Base-by-base conservation (phyloP, 495 filamentous ascomycete species). In the Lasiosphaeriaceae sp. region DNA sequence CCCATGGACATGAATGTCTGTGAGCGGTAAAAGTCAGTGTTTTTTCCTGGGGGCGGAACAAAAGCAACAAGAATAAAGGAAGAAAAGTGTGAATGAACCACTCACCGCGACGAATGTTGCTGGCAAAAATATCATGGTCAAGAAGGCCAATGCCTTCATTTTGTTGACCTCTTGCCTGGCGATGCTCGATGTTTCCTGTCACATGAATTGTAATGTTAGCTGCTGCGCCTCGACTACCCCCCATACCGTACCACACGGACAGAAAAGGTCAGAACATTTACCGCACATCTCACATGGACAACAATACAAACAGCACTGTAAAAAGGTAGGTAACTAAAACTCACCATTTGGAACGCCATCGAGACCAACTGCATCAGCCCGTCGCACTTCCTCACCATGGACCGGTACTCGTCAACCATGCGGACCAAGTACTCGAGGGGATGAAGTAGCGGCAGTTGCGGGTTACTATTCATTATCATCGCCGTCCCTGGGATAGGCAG, bases 331-430 rank as follows among this genome's bases (percentile, higher is more conserved):
- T 20, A 22, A 45, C 19, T 16, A 22, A 37, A 41, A n/a, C 55
- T 57, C n/a, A 51, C 55, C 55, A 57, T 57, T 37, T 57, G 55
- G 49, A 57, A 57, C 22, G 55, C 41, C 55, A 52, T 45, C 1
- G 47, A 45, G 12, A 52, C 55, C 19, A 23, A 17, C 47, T 35
- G 29, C 22, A 51, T 16, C 35, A 57, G 41, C 21, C 41, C 55
- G 14, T 57, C 55, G 23, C 55, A 57, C 55, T 26, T 51, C 19
- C 55, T 37, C 23, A 57, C 44, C 47, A 37, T 47, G 9, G 19
- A 22, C 21, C 26, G 21, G 26, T 57, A 57, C 55, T 57, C 55
- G 24, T 45, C 48, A 22, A 52, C 55, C 39, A 35, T 23, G 34
- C 55, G 23, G 16, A 22, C 24, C 17, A 57, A 24, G 37, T 57